Percentiles rank a stretch among this genome's conserved stretches.
Evolutionary conservation across 768 basidiomycete genomes (phyloP).

Genomic region (Mycena floridula): DNA sequence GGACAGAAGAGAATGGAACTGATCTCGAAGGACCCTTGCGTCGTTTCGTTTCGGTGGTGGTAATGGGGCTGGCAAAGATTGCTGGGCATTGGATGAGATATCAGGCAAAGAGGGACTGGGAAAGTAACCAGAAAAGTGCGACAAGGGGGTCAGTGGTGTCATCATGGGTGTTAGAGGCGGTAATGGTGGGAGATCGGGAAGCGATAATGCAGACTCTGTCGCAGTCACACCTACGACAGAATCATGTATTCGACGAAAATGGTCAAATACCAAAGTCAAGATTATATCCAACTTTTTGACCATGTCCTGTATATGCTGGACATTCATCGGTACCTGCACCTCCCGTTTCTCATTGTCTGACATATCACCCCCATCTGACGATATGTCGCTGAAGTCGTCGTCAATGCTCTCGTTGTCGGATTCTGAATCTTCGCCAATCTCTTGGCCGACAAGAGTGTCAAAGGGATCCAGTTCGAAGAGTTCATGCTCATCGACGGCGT

Average conservation of each 20-base stretch:
- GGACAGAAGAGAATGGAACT: constrained; percentile 83
- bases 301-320: constrained; percentile 78
- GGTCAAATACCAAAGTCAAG: constrained; percentile 77
- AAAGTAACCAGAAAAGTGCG: no score
- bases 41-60: background rate
- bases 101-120: background rate
- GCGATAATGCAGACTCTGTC: constrained; percentile 8
- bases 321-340: constrained; percentile 44
- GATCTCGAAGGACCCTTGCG: constrained; percentile 37
- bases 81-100: background rate
- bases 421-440: constrained; percentile 47
- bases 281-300: constrained; percentile 89
- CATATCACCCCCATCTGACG: constrained; percentile 58
- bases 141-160: constrained; percentile 10
- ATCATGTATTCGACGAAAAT: constrained; percentile 55
- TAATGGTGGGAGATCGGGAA: constrained; percentile 26
- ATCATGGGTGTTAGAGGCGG: constrained; percentile 23
- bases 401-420: constrained; percentile 22
- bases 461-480: constrained; percentile 82
- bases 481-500: constrained; percentile 44
- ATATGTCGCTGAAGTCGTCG: constrained; percentile 65
- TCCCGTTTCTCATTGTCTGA: constrained; percentile 30
- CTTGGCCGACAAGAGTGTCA: constrained; percentile 77
- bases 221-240: constrained; percentile 14
- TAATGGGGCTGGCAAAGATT: background rate